phyloP scores from a whole-genome alignment of 208 protist species.

The Kentomonas sorsogonicus region DNA sequence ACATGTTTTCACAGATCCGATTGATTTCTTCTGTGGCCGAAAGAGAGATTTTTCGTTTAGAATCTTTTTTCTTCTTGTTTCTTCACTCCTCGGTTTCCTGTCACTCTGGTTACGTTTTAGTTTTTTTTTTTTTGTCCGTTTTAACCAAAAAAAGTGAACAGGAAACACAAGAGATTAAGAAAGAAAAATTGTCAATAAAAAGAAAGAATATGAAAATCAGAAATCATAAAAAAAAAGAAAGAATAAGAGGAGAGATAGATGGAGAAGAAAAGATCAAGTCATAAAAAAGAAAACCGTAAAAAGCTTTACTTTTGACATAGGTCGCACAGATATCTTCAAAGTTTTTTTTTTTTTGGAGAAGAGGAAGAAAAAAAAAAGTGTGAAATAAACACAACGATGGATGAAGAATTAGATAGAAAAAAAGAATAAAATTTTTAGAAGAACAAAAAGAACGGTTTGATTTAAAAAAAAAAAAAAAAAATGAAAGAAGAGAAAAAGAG shows the following conservation, averaged over 20 bases:
- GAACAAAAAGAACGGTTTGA: slow-evolving; percentile 3
- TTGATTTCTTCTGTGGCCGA: no score
- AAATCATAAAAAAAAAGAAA: slow-evolving; percentile 3
- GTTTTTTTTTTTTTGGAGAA: not conserved
- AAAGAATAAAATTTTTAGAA: slow-evolving; percentile 1
- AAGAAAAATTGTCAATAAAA: slow-evolving; percentile 5
- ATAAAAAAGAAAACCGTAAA: no score
- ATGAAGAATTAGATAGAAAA: slow-evolving; percentile 2
- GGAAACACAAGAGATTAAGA: not conserved
- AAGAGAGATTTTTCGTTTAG: no score
- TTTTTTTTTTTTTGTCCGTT: slow-evolving; percentile 12
- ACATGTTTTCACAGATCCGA: no score
- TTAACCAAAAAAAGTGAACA: no score
- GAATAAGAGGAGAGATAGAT: slow-evolving; percentile 5
- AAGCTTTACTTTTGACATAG: not conserved
- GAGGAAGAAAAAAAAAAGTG: not conserved
- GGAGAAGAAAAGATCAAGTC: no score
- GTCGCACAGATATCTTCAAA: not conserved
- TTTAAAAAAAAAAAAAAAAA: slow-evolving; percentile 8
- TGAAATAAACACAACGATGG: no score
- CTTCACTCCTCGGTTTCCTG: no score
- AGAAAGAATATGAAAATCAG: slow-evolving; percentile 10
- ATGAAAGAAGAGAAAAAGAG: slow-evolving; percentile 1
- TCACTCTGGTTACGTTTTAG: no score
- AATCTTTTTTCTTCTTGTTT: no score